Percentiles rank a stretch among this genome's conserved stretches.
Conservation (phyloP, 108 stramenopile genomes). For the Pseudonitzschia multistriata region DNA sequence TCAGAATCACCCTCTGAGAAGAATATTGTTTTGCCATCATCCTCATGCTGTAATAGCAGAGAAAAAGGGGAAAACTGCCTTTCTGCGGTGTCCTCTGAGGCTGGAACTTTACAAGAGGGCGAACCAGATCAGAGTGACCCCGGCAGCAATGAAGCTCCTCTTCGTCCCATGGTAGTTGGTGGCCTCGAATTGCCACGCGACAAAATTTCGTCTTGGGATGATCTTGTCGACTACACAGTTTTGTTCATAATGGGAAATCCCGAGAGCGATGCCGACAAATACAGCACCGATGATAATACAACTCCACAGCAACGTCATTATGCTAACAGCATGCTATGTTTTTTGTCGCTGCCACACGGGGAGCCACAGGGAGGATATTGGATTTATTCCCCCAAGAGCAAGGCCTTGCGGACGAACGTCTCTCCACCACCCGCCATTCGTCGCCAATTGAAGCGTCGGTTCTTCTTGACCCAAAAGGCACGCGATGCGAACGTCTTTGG, state of each 20-base stretch:
- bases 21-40: background rate
- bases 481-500: conserved; percentile 82
- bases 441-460: conserved; percentile 74
- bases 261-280: background rate
- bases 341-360: conserved; percentile 29
- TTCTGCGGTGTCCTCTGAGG: background rate
- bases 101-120: background rate
- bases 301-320: conserved; percentile 45
- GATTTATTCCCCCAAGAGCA: conserved; percentile 61
- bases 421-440: conserved; percentile 40
- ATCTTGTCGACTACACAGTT: conserved; percentile 55
- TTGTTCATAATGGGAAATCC: conserved; percentile 52
- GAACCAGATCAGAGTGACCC: background rate
- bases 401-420: conserved; percentile 3
- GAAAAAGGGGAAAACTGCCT: background rate
- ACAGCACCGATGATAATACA: conserved; percentile 7
- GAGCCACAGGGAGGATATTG: conserved; percentile 39
- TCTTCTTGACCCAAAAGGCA: conserved; percentile 86
- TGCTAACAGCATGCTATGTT: conserved; percentile 51
- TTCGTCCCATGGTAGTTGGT: conserved; percentile 42
- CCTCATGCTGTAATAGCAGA: background rate
- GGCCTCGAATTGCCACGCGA: conserved; percentile 64
- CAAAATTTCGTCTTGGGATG: conserved; percentile 40
- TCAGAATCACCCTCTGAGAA: background rate
- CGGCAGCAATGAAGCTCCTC: background rate